These are phyloP conservation scores for Stemphylium lycopersici DNA, from an alignment of 2,329 filamentous ascomycete species.

Conservation along the genomic window DNA sequence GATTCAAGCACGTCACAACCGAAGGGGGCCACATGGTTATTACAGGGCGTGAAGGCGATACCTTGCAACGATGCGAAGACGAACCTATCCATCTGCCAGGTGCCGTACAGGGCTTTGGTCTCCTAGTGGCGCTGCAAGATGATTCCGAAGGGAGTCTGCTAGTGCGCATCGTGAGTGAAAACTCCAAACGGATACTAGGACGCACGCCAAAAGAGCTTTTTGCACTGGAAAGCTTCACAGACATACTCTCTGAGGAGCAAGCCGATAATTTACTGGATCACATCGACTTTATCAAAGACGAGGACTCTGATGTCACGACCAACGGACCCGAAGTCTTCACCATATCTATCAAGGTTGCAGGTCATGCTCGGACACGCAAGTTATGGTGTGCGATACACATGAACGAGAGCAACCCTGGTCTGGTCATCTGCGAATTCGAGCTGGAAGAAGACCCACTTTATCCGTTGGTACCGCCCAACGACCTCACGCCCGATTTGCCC, in stretches of 20 bases:
- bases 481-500: constrained; percentile 66
- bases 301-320: constrained; percentile 73
- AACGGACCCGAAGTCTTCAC: constrained; percentile 90
- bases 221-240: constrained; percentile 74
- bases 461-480: constrained; percentile 67
- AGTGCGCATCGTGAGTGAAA: constrained; percentile 81
- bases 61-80: constrained; percentile 82
- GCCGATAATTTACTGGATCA: constrained; percentile 84
- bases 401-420: constrained; percentile 65
- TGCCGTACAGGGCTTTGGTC: constrained; percentile 79
- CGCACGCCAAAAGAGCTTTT: constrained; percentile 80
- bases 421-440: constrained; percentile 89
- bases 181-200: constrained; percentile 75
- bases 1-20: constrained; percentile 79
- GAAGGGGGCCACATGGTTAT: constrained; percentile 82
- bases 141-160: constrained; percentile 68
- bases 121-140: constrained; percentile 75
- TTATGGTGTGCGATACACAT: constrained; percentile 89
- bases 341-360: constrained; percentile 68
- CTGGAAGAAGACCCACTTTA: constrained; percentile 75
- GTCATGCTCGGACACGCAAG: constrained; percentile 63
- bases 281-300: constrained; percentile 84
- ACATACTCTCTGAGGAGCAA: constrained; percentile 83
- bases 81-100: constrained; percentile 90
- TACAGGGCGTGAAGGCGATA: constrained; percentile 74